Evolutionary conservation across 805 yeast species (phyloP), one percentile per base, ranked within the genome.

Genomic region (Jamesozyma hellenica): DNA sequence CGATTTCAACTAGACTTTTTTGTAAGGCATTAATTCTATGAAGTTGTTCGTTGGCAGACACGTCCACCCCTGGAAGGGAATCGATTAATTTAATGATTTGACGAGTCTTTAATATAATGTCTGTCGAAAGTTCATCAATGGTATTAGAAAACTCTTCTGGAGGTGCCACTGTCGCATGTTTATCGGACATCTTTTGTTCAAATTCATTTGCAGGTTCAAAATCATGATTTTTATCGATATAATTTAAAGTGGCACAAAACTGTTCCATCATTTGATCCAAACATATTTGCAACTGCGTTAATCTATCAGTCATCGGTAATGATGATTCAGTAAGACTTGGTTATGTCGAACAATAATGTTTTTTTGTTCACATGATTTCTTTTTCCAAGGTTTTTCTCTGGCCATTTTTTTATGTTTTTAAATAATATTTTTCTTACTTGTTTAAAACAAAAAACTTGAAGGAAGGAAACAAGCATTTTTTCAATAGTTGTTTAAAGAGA

Each of bases 51-150:
- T 70, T 74, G 18, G 83, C 82, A 1, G 88, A 75, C 1, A 82
- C 88, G 8, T 94, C 96, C 2, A 86, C 84, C 11, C 96, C 97
- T 0, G 98, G 98, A 32, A 90, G 65, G 2, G 94, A 77, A 54
- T 84, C 94, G 30, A 90, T 87, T 21, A 90, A 72, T 52, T 83
- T 78, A 30, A 84, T 73, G 13, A 90, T 82, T 58, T 92, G 97
- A 50, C 94, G 73, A 4, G 94, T 75, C 54, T 88, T 88, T 42
- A 86, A 62, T 19, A 88, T 83, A 8, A 90, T 72, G 55, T 90
- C 98, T 0, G 83, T 75, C 2, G 95, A 74, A 8, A 92, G 67
- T 55, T 92, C 97, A 49, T 75, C 76, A 35, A 77, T 70, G 21
- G 79, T 82, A 44, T 68, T 60, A 23, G 50, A 39, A 40, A 61